phyloP scores from a whole-genome alignment of 2,329 filamentous ascomycete genomes.

The Colletotrichum camelliae region DNA sequence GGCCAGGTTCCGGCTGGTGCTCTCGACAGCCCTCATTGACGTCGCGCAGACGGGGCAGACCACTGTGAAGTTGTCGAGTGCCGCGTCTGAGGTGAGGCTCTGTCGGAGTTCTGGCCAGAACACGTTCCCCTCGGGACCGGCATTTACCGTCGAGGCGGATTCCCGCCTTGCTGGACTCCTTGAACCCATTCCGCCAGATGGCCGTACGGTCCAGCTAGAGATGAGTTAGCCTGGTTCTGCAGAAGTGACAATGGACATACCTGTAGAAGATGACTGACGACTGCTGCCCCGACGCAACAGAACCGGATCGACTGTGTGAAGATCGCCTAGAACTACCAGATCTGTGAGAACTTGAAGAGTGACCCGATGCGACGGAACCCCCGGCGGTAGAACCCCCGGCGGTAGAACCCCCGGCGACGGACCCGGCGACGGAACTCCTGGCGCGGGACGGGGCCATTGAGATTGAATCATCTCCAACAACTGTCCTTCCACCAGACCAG shows the following conservation, averaged over 20 bases:
- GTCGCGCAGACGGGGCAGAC: conserved; percentile 11
- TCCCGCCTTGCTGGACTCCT: not conserved
- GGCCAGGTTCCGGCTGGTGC: conserved; percentile 1
- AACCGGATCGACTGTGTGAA: not conserved
- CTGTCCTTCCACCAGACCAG: not conserved
- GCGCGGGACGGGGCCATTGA: not conserved
- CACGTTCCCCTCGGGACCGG: not conserved
- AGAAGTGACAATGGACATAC: fast-evolving
- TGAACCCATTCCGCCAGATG: not conserved
- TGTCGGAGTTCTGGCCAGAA: conserved; percentile 15
- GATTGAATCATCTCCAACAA: not conserved
- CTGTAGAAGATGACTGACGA: not conserved
- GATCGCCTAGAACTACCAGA: not conserved
- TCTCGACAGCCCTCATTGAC: not conserved
- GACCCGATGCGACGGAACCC: not conserved
- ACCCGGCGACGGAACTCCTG: not conserved
- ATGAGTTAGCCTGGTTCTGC: not conserved
- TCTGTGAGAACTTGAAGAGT: not conserved
- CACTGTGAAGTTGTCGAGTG: not conserved
- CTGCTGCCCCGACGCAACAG: not conserved
- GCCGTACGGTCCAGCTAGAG: not conserved
- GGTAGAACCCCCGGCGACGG: not conserved
- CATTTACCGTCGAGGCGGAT: not conserved
- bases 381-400: too few species aligned
- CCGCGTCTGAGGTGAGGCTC: not conserved